These are phyloP conservation scores for Aspergillus luchuensis DNA, from an alignment of 2,329 filamentous ascomycete species.

Conservation along the genomic window DNA sequence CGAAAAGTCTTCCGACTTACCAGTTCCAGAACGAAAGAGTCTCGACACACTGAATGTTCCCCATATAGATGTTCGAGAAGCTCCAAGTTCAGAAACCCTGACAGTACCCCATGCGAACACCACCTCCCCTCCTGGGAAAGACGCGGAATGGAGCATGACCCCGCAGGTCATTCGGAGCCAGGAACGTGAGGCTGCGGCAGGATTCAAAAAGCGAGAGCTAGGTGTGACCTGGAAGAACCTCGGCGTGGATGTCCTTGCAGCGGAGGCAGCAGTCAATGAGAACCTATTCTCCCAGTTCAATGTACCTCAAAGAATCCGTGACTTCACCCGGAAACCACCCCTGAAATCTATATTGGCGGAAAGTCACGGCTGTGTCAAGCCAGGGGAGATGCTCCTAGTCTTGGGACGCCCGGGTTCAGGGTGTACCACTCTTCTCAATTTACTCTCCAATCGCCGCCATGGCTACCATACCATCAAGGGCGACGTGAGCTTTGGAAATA, in stretches of 20 bases:
- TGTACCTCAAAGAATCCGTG: constrained; percentile 53
- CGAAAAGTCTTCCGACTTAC: constrained; percentile 7
- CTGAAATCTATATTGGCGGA: constrained; percentile 65
- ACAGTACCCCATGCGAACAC: constrained; percentile 10
- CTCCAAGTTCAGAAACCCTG: constrained; percentile 26
- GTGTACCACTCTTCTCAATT: constrained; percentile 70
- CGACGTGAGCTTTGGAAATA: constrained; percentile 58
- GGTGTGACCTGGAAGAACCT: constrained; percentile 66
- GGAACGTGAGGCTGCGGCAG: constrained; percentile 47
- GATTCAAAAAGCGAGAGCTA: constrained; percentile 52
- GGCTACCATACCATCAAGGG: constrained; percentile 62
- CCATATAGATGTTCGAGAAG: constrained; percentile 22
- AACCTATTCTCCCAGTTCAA: constrained; percentile 62
- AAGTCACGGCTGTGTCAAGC: constrained; percentile 67
- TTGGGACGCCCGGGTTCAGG: constrained; percentile 68
- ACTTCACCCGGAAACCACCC: constrained; percentile 56
- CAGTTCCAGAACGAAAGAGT: constrained; percentile 10
- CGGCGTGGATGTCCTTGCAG: constrained; percentile 62
- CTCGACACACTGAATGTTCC: constrained; percentile 21
- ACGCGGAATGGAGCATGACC: constrained; percentile 51
- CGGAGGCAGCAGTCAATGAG: constrained; percentile 65
- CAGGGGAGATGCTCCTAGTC: constrained; percentile 72
- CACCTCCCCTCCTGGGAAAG: constrained; percentile 25
- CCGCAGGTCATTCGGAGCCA: constrained; percentile 47
- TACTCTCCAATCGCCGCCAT: constrained; percentile 63